Base-by-base conservation (phyloP, 495 filamentous ascomycete species). In the Aspergillus cristatus region DNA sequence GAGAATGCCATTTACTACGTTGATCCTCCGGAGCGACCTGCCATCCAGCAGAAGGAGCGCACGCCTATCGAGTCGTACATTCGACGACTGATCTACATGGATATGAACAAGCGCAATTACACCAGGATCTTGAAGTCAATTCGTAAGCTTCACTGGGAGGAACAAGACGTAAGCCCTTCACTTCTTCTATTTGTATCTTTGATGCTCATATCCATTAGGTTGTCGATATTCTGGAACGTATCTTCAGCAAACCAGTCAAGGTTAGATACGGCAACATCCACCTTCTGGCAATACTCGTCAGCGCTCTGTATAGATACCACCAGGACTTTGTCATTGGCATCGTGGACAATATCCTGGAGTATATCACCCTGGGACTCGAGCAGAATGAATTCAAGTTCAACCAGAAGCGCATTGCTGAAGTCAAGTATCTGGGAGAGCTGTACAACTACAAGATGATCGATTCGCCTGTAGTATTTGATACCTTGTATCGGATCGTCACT, bases 1-100 rank as follows among this genome's bases (percentile, higher is more conserved):
- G 91, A 99, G 54, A 99, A 99, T 56, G 91, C 91, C 13, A 79
- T 96, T 42, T 99, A 99, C 58, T 97, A 94, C 53, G 91, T 99
- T 35, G 88, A 96, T 51, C 91, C 91, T 6, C 91, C 91, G 0
- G 81, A 91, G 52, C 77, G 93, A 40, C 82, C 90, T 30, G 91
- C 91, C 1, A 96, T 97, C 42, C 79, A 86, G 57, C 90, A 96
- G 55, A 97, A 97, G 55, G 90, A 99, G 58, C 77, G 90, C 34
- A 93, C 86, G 0, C 86, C 93, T 3, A 82, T 88, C 53, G 89
- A 97, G 51, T 70, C 91, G 18, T 99, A 89, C 53, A 79, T 99
- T 39, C 81, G 88, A 7, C 86, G 93, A 54, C 65, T 99, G 26
- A 73, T 97, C 28, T 99, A 97, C 46, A 52, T 83, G 18, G 91